Evolutionary conservation across 2,329 filamentous ascomycete genomes (phyloP).

Genomic region (Graphilbum sp.): DNA sequence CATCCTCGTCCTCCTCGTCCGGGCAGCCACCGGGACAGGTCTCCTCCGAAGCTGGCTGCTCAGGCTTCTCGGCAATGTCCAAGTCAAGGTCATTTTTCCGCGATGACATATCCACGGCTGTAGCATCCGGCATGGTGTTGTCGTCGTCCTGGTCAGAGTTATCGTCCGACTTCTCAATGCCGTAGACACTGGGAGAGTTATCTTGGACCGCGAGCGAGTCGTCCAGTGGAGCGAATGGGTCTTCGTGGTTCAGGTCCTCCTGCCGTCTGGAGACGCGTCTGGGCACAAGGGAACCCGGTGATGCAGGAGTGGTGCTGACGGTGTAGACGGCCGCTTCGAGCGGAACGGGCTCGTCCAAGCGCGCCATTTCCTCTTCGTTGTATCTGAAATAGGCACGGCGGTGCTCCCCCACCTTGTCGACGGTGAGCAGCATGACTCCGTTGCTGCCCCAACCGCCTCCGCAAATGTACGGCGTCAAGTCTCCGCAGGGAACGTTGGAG

Average conservation of each 20-base stretch:
- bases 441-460: conserved; percentile 10
- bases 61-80: too few species aligned
- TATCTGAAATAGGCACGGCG: conserved; percentile 12
- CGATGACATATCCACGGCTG: too few species aligned
- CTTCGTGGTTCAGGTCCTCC: too few species aligned
- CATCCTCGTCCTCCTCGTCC: neutral
- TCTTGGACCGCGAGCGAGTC: too few species aligned
- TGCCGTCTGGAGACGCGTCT: neutral
- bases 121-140: too few species aligned
- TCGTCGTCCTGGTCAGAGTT: too few species aligned
- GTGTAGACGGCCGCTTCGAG: conserved; percentile 3
- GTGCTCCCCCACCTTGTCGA: conserved; percentile 7
- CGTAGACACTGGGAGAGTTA: too few species aligned
- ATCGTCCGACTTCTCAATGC: too few species aligned
- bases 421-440: conserved; percentile 10
- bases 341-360: neutral
- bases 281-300: neutral
- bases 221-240: too few species aligned
- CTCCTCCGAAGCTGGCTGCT: too few species aligned
- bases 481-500: conserved; percentile 6
- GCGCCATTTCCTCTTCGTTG: conserved; percentile 6
- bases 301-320: neutral
- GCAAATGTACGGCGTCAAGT: conserved; percentile 6
- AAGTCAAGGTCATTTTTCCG: too few species aligned
- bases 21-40: too few species aligned